A percentile compares a stretch with the other conserved stretches of the same genome.
These are phyloP conservation scores for Globisporangium polare DNA, from an alignment of 352 stramenopile species.

Conservation along the genomic window DNA sequence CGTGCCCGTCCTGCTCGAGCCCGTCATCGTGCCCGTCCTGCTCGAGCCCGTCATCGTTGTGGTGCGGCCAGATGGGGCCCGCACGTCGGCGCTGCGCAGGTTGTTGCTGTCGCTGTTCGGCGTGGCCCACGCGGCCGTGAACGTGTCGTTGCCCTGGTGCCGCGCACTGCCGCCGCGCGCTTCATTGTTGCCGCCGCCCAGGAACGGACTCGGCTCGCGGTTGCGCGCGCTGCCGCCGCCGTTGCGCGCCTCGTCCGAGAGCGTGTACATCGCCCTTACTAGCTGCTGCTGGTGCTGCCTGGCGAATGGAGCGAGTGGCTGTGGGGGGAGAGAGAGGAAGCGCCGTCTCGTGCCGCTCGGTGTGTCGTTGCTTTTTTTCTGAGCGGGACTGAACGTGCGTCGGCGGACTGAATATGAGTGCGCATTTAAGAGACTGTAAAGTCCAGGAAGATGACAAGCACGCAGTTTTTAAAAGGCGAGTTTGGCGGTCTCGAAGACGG, in stretches of 20 bases:
- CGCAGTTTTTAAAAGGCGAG: no score
- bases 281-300: no score
- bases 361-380: no score
- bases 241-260: constrained; percentile 11
- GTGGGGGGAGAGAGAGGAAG: no score
- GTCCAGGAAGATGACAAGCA: no score
- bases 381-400: no score
- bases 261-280: constrained; percentile 10
- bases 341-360: no score
- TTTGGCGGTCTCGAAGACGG: no score
- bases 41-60: not conserved
- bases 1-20: not conserved
- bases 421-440: no score
- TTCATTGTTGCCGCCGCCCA: not conserved
- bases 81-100: not conserved
- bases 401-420: no score
- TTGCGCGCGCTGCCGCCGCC: constrained; percentile 9
- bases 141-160: constrained; percentile 14
- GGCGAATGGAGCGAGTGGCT: no score
- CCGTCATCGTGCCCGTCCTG: not conserved
- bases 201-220: constrained; percentile 16
- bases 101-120: not conserved
- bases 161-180: not conserved
- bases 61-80: not conserved
- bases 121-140: constrained; percentile 9